Evolutionary conservation across 23 red algal species (phyloP).

Genomic region (Cyanidium caldarium): DNA sequence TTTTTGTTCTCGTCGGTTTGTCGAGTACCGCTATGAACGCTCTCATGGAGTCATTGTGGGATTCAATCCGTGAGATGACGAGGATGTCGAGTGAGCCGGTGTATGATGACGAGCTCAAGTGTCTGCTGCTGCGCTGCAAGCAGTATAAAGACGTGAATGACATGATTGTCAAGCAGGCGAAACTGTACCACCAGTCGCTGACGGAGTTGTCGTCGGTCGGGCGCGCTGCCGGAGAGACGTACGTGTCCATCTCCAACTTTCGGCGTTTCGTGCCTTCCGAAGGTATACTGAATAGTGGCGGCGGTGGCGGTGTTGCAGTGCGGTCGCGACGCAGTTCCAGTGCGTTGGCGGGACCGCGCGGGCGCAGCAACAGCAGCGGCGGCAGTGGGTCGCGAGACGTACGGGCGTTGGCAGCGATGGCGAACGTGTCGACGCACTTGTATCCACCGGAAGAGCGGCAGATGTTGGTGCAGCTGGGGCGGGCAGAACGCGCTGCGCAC

Average conservation of each 20-base stretch:
- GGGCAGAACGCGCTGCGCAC: conserved; percentile 10
- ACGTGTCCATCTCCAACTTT: conserved; percentile 13
- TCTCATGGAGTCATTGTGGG: no score
- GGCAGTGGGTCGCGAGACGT: no score
- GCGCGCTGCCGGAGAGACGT: conserved; percentile 15
- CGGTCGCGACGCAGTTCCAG: no score
- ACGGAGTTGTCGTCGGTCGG: conserved; percentile 8
- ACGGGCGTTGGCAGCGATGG: no score
- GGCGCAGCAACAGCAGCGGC: neutral
- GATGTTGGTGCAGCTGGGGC: conserved; percentile 1
- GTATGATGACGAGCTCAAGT: conserved; percentile 14
- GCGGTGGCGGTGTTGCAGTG: no score
- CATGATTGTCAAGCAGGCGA: conserved; percentile 12
- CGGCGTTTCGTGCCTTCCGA: neutral
- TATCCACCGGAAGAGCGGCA: conserved; percentile 9
- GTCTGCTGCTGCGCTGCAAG: conserved; percentile 12
- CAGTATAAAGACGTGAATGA: conserved; percentile 20
- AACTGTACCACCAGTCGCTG: conserved; percentile 11
- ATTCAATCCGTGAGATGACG: no score
- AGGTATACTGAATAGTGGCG: neutral
- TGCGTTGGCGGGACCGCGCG: neutral
- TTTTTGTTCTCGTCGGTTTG: no score
- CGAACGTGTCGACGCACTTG: neutral
- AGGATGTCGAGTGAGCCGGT: no score
- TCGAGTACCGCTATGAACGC: no score